Conservation (phyloP, 768 basidiomycete genomes). For the Leucocoprinus sp. region DNA sequence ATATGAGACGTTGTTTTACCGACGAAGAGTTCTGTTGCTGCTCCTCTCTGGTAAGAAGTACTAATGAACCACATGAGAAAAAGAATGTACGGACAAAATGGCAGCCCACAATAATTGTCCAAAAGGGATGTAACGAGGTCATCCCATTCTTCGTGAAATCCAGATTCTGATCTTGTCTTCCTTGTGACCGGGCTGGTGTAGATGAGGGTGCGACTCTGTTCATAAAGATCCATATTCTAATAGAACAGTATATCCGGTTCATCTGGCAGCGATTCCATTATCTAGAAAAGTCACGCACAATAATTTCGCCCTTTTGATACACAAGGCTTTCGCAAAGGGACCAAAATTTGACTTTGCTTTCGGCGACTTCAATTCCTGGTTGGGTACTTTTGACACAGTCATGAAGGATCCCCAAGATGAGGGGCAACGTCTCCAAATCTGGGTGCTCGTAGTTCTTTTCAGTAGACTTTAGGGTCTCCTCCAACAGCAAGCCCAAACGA, state of each 20-base stretch:
- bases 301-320: slow-evolving; percentile 73
- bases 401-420: slow-evolving; percentile 58
- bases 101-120: slow-evolving; percentile 64
- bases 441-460: slow-evolving; percentile 62
- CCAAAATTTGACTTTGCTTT: slow-evolving; percentile 86
- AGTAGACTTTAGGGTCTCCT: slow-evolving; percentile 60
- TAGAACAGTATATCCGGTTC: not conserved
- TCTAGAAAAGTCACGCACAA: slow-evolving; percentile 38
- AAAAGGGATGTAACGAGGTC: slow-evolving; percentile 60
- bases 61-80: slow-evolving; percentile 27
- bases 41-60: slow-evolving; percentile 59
- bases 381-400: slow-evolving; percentile 79
- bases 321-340: slow-evolving; percentile 66
- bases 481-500: slow-evolving; percentile 65
- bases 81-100: not conserved
- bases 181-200: slow-evolving; percentile 59
- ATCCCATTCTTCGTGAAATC: slow-evolving; percentile 52
- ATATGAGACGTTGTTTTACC: slow-evolving; percentile 46
- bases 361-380: slow-evolving; percentile 87
- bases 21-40: slow-evolving; percentile 34
- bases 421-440: slow-evolving; percentile 69
- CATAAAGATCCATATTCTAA: slow-evolving; percentile 78
- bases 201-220: slow-evolving; percentile 65
- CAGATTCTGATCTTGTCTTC: slow-evolving; percentile 52
- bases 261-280: not conserved